phyloP scores from a whole-genome alignment of 345 rosid genomes.

The Dovyalis caffra region DNA sequence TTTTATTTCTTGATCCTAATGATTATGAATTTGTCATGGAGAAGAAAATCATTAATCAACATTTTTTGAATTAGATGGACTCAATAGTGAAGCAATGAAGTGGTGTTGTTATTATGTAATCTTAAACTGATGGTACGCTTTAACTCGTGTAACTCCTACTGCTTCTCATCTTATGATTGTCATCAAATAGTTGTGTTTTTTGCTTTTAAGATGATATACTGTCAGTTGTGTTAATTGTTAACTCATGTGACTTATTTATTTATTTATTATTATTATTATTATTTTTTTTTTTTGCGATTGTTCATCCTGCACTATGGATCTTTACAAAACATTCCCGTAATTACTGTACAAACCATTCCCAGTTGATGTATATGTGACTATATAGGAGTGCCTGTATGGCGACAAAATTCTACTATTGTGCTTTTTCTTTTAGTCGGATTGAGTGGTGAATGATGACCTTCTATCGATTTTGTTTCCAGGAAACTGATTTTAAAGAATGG shows the following conservation, averaged over 20 bases:
- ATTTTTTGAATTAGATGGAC: not conserved
- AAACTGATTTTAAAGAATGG: conserved; percentile 94
- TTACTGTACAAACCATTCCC: too few relatives aligned
- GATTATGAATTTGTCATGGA: not conserved
- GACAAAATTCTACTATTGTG: not conserved
- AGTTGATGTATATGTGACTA: too few relatives aligned
- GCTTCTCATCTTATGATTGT: not conserved
- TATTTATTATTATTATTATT: too few relatives aligned
- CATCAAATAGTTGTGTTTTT: too few relatives aligned
- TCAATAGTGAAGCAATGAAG: not conserved
- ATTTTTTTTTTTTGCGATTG: not conserved
- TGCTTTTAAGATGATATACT: too few relatives aligned
- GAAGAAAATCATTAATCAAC: not conserved
- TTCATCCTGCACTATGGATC: not conserved
- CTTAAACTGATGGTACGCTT: not conserved
- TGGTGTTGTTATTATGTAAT: not conserved
- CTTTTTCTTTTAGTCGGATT: conserved; percentile 14
- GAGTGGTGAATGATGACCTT: conserved; percentile 18
- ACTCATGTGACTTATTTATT: conserved; percentile 1
- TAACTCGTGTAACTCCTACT: not conserved
- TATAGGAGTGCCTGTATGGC: not conserved
- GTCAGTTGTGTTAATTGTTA: too few relatives aligned
- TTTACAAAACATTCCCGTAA: not conserved
- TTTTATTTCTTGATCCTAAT: not conserved
- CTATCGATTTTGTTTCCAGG: conserved; percentile 55